phyloP scores from a whole-genome alignment of 2,329 filamentous ascomycete species.

The Calonectria pseudoturangicola region DNA sequence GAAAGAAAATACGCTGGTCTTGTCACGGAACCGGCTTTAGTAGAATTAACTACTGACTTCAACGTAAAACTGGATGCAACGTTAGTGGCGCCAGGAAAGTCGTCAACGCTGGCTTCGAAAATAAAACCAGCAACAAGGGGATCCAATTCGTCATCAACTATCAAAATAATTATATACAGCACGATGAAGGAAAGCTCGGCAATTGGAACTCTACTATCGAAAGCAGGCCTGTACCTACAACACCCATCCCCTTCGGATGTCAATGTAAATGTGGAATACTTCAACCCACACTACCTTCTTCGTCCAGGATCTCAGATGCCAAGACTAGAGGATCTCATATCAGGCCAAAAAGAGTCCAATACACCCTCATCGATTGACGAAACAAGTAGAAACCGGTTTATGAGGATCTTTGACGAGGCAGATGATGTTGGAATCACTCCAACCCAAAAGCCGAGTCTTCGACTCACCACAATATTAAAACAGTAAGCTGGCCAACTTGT shows the following conservation, averaged over 20 bases:
- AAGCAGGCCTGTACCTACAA: constrained; percentile 24
- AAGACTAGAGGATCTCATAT: constrained; percentile 16
- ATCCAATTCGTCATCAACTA: background rate
- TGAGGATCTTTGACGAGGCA: constrained; percentile 13
- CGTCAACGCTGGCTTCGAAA: background rate
- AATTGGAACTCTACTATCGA: constrained; percentile 12
- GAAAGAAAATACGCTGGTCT: background rate
- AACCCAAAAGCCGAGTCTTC: background rate
- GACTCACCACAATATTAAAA: background rate
- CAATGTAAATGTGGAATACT: constrained; percentile 15
- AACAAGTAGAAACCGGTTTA: background rate
- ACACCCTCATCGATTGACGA: background rate
- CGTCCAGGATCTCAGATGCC: constrained; percentile 38
- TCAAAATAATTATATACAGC: constrained; percentile 10
- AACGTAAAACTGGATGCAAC: background rate
- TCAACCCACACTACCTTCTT: constrained; percentile 36
- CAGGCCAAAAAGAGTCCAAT: background rate
- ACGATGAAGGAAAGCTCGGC: background rate
- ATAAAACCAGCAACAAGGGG: background rate
- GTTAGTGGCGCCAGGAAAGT: background rate
- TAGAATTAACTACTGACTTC: background rate
- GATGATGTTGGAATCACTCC: background rate
- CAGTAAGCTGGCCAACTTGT: background rate
- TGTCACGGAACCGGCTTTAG: background rate
- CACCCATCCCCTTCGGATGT: constrained; percentile 15